Evolutionary conservation across 345 rosid species (phyloP), one percentile per base, ranked within the genome.

Genomic region (Pistacia atlantica): DNA sequence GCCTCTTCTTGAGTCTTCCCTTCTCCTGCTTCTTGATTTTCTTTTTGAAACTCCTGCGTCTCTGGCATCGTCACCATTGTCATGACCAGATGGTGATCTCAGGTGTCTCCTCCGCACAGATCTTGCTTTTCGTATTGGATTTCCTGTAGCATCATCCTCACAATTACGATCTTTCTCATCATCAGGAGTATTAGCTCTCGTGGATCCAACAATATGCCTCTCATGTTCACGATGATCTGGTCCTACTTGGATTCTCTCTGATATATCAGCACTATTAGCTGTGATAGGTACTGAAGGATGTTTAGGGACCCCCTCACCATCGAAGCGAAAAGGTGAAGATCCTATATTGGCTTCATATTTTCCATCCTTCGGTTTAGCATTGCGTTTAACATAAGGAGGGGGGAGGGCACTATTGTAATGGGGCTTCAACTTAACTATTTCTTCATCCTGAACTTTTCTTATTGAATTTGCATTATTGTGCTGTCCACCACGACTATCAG

Each of bases 351-450:
- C 80, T 63, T 70, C 82, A 72, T 69, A 60, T 60, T 67, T 75
- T 57, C 48, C 68, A 52, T 87, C 92, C 83, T 81, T 91, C 14
- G 73, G 38, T 79, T 83, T 91, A 59, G 73, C 62, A 76, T 73
- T 86, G 48, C 87, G 77, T 76, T 90, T 90, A 31, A 89, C 89
- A 65, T 92, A 90, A 20, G 97, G 97, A 76, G 97, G 97, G 45
- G 92, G 97, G 64, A 96, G 77, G 35, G 83, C 81, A 73, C 77
- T 87, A 67, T 79, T 86, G 71, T 67, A 64, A 59, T 72, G 72
- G 51, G 91, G 65, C 76, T 84, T 87, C 82, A 70, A 48, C 82
- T 78, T 79, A 37, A 81, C 80, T 59, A 66, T 67, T 75, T 84
- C 90, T 73, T 80, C 89, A 64, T 82, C 90, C 60, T 74, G 82